Percentiles rank a stretch among this genome's conserved stretches.
Conservation (phyloP, 306 rosid genomes). For the Vigna hirtella region DNA sequence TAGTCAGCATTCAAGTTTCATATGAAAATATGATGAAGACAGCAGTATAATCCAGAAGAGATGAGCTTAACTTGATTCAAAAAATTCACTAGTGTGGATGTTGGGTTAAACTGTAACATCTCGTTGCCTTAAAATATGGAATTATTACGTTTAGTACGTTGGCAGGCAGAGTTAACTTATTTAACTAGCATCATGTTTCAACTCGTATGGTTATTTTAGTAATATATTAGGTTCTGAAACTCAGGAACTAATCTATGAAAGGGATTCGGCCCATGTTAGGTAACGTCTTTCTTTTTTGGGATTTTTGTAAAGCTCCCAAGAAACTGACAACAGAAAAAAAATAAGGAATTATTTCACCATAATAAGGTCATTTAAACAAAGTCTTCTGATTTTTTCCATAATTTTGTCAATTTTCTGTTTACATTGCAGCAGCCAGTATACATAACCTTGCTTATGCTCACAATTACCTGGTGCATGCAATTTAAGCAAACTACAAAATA, state of each 20-base stretch:
- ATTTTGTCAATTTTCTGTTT: background rate
- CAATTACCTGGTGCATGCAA: too few species aligned
- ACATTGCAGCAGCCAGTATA: background rate
- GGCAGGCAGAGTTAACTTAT: background rate
- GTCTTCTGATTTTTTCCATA: conserved; percentile 3
- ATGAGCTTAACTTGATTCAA: conserved; percentile 17
- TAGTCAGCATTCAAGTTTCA: conserved; percentile 25
- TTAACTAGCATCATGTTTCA: background rate
- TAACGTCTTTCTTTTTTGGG: background rate
- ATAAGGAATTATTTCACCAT: background rate
- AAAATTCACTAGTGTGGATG: conserved; percentile 13
- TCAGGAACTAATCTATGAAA: background rate
- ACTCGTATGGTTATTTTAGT: background rate
- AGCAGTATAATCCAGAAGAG: conserved; percentile 32
- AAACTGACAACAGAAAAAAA: background rate
- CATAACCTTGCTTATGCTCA: background rate
- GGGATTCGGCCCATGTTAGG: background rate
- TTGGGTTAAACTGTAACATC: conserved; percentile 14
- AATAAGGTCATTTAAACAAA: background rate
- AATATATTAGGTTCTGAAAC: background rate
- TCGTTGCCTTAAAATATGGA: background rate
- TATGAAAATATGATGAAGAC: conserved; percentile 13
- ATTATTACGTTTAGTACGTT: background rate
- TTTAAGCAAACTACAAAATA: conserved; percentile 14
- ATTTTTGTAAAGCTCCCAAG: background rate